Percentiles rank a stretch among this genome's conserved stretches.
Conservation (phyloP, 306 rosid species). For the Trifolium subterraneum region DNA sequence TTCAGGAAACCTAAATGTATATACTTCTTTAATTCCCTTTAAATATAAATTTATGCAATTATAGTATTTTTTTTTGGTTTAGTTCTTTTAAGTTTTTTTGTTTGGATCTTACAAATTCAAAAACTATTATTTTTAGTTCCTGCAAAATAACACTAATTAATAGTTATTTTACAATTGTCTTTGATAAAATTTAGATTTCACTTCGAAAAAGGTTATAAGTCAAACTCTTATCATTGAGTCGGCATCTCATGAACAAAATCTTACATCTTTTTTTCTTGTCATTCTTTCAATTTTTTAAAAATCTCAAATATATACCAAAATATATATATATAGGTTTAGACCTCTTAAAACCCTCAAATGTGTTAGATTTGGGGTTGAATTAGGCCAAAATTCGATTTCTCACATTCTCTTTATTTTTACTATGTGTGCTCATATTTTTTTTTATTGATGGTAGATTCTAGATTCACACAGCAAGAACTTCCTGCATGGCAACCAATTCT, state of each 20-base stretch:
- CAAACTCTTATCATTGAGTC: background rate
- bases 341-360: background rate
- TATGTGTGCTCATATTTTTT: slow-evolving; percentile 7
- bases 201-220: too few relatives aligned
- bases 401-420: background rate
- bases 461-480: slow-evolving; percentile 90
- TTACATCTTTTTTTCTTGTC: background rate
- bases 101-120: too few relatives aligned
- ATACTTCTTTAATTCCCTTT: too few relatives aligned
- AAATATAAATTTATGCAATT: too few relatives aligned
- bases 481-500: slow-evolving; percentile 94
- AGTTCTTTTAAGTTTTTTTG: too few relatives aligned
- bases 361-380: background rate
- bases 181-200: too few relatives aligned
- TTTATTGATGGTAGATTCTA: slow-evolving; percentile 67
- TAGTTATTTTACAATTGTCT: too few relatives aligned
- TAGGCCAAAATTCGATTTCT: background rate
- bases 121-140: too few relatives aligned
- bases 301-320: background rate
- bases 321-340: background rate
- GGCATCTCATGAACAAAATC: background rate
- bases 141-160: too few relatives aligned
- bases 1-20: slow-evolving; percentile 49
- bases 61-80: too few relatives aligned
- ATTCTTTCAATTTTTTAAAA: background rate